These are phyloP conservation scores for Candida sojae DNA, from an alignment of 1,139 yeast genomes.

Conservation along the genomic window DNA sequence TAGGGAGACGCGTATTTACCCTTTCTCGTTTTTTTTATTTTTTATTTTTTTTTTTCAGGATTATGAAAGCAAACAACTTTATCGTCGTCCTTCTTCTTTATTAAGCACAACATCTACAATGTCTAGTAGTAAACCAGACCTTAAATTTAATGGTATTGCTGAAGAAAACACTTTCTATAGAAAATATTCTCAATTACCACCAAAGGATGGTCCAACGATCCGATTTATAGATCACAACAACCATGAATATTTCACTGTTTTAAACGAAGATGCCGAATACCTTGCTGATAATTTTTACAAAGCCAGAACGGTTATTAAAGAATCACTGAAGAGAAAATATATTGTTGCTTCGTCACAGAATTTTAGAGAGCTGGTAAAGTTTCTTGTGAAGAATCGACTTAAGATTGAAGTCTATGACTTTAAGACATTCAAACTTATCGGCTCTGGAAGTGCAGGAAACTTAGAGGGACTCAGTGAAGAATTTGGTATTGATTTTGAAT, in stretches of 20 bases:
- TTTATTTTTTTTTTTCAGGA: no score
- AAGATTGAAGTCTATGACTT: conserved; percentile 76
- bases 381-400: conserved; percentile 67
- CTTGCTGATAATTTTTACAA: conserved; percentile 85
- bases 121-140: conserved; percentile 70
- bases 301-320: conserved; percentile 76
- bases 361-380: conserved; percentile 61
- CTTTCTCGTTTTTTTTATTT: no score
- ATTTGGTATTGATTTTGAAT: conserved; percentile 62
- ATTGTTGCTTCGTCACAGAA: conserved; percentile 81
- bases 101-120: conserved; percentile 20
- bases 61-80: no score
- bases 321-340: conserved; percentile 54
- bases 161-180: conserved; percentile 69
- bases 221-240: conserved; percentile 69
- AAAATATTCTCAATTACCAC: conserved; percentile 54
- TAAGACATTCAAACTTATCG: conserved; percentile 57
- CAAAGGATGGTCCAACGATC: conserved; percentile 50
- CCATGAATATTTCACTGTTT: conserved; percentile 74
- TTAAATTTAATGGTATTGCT: conserved; percentile 64
- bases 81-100: neutral
- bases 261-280: conserved; percentile 76
- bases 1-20: no score
- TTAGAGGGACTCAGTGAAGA: conserved; percentile 49
- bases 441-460: conserved; percentile 89